Percentiles rank a stretch among this genome's conserved stretches.
Evolutionary conservation across 2,329 filamentous ascomycete species (phyloP).

Genomic region (Biscogniauxia mediterranea): DNA sequence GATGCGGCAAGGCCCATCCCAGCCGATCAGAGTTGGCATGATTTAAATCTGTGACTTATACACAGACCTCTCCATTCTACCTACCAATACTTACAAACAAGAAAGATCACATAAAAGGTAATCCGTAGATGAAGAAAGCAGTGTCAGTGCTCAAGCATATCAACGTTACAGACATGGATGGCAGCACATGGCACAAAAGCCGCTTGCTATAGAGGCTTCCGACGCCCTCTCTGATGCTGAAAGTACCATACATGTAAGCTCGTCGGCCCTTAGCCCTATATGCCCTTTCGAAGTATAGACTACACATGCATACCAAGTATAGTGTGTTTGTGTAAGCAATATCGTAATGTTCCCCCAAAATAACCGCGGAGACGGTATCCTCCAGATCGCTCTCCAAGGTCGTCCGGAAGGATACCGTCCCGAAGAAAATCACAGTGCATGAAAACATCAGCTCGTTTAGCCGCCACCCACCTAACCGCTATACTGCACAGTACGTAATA

Average conservation of each 20-base stretch:
- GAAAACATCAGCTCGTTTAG: background rate
- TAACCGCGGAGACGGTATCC: background rate
- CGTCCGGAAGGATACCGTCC: background rate
- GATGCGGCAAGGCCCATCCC: background rate
- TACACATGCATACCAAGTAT: too few species aligned
- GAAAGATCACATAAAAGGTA: background rate
- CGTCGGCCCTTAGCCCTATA: too few species aligned
- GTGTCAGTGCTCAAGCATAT: background rate
- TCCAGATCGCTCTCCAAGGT: background rate
- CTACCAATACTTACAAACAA: background rate
- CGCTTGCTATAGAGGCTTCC: background rate
- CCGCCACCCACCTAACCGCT: background rate
- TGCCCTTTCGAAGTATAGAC: too few species aligned
- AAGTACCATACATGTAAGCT: background rate
- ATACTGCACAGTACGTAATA: background rate
- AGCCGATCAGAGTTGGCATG: background rate
- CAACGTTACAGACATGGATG: background rate
- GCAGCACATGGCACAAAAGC: background rate
- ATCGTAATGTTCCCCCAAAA: background rate
- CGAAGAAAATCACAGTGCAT: background rate
- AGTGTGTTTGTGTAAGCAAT: too few species aligned
- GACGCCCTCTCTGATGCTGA: background rate
- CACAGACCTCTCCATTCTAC: background rate
- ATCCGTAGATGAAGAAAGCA: too few species aligned
- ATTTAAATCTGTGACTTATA: background rate